These are phyloP conservation scores for Penicillium desertorum DNA, from an alignment of 495 filamentous ascomycete species.

Conservation along the genomic window DNA sequence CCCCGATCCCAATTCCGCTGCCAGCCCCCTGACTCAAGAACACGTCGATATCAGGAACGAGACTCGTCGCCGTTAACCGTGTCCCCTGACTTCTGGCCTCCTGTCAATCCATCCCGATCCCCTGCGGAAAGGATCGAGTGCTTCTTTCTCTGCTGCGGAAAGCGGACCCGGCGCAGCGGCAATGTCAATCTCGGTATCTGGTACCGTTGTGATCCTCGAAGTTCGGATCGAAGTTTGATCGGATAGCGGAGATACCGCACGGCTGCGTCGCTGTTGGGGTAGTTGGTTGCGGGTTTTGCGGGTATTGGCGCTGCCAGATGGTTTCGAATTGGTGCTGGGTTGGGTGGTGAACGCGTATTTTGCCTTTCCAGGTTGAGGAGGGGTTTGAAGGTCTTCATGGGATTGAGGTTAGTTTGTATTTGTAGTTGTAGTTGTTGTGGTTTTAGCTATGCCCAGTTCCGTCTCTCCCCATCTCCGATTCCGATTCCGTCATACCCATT, in stretches of 20 bases:
- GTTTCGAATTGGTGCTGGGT: constrained; percentile 20
- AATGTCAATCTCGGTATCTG: constrained; percentile 36
- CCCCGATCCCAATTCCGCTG: neutral
- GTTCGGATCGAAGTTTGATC: constrained; percentile 55
- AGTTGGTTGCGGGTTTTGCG: neutral
- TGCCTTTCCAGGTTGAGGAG: constrained; percentile 34
- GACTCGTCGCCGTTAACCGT: constrained; percentile 30
- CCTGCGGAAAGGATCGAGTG: constrained; percentile 40
- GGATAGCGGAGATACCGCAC: constrained; percentile 52
- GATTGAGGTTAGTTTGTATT: neutral
- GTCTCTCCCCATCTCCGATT: too few relatives aligned
- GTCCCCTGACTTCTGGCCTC: neutral
- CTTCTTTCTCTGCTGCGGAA: constrained; percentile 29
- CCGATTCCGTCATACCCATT: too few relatives aligned
- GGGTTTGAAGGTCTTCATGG: constrained; percentile 7
- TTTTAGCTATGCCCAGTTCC: neutral
- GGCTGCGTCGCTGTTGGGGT: constrained; percentile 35
- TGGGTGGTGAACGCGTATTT: constrained; percentile 19
- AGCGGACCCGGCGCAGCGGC: constrained; percentile 23
- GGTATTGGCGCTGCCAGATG: constrained; percentile 21
- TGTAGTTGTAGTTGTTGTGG: neutral
- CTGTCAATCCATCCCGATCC: neutral
- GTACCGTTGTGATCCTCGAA: constrained; percentile 27
- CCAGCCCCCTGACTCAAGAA: constrained; percentile 26
- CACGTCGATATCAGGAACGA: constrained; percentile 47